These are phyloP conservation scores for Hypoxylon rubiginosum DNA, from an alignment of 2,329 filamentous ascomycete species.

Conservation along the genomic window DNA sequence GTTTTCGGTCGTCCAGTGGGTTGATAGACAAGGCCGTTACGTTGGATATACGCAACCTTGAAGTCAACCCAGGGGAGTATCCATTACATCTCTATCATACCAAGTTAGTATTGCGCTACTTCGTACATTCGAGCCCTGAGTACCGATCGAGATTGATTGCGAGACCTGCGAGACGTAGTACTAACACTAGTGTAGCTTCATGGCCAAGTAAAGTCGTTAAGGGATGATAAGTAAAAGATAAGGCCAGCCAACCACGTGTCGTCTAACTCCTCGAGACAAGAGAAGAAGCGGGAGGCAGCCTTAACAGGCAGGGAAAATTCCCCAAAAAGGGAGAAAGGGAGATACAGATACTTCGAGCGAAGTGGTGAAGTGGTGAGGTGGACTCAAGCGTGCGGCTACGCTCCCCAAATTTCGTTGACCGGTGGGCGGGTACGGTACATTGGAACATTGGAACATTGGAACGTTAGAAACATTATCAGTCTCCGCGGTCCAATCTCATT, in stretches of 20 bases:
- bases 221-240: slow-evolving; percentile 6
- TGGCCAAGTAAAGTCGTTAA: background rate
- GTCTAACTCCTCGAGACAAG: slow-evolving; percentile 11
- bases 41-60: slow-evolving; percentile 38
- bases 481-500: background rate
- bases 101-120: slow-evolving; percentile 4
- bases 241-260: slow-evolving; percentile 19
- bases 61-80: slow-evolving; percentile 28
- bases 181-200: background rate
- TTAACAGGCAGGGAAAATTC: slow-evolving; percentile 16
- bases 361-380: slow-evolving; percentile 4
- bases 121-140: too few relatives aligned
- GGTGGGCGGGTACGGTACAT: slow-evolving; percentile 17
- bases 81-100: slow-evolving; percentile 20
- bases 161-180: too few relatives aligned
- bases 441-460: slow-evolving; percentile 12
- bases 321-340: slow-evolving; percentile 13
- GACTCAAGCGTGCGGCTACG: slow-evolving; percentile 23
- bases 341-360: slow-evolving; percentile 2
- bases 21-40: slow-evolving; percentile 34
- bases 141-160: too few relatives aligned
- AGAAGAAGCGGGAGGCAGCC: slow-evolving; percentile 1
- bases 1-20: slow-evolving; percentile 31
- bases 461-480: background rate
- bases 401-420: slow-evolving; percentile 22